phyloP scores from a whole-genome alignment of 202 grass and related monocot species.

The Eragrostis tef region DNA sequence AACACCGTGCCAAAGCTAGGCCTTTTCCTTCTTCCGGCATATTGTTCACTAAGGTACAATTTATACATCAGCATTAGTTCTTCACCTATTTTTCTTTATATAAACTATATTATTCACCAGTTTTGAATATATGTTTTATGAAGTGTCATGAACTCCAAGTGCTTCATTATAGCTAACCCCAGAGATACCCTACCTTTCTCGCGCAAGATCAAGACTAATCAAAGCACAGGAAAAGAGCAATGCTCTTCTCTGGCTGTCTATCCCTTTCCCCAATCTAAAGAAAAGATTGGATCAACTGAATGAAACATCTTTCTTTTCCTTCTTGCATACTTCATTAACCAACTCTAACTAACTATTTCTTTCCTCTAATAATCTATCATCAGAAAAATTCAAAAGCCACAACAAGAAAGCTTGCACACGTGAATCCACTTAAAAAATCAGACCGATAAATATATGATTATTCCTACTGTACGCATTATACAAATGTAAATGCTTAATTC shows the following conservation, averaged over 20 bases:
- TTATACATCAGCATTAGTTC: background rate
- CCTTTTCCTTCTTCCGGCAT: background rate
- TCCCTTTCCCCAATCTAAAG: slow-evolving; percentile 28
- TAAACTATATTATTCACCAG: background rate
- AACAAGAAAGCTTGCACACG: slow-evolving; percentile 37
- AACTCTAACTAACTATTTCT: background rate
- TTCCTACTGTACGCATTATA: background rate
- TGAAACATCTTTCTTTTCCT: slow-evolving; percentile 37
- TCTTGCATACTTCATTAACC: slow-evolving; percentile 29
- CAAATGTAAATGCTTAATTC: background rate
- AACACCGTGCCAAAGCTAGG: background rate
- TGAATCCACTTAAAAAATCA: slow-evolving; percentile 28
- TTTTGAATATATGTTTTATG: background rate
- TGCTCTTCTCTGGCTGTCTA: background rate
- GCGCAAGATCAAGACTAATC: background rate
- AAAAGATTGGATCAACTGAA: slow-evolving; percentile 35
- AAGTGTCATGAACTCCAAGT: background rate
- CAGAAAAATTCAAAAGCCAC: background rate
- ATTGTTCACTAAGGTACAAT: background rate
- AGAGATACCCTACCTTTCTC: slow-evolving; percentile 18
- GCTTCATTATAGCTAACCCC: background rate
- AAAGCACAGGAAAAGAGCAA: slow-evolving; percentile 10
- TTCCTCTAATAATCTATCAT: background rate
- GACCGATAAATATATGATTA: background rate
- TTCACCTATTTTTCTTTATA: background rate